Percentiles rank a stretch among this genome's conserved stretches.
Conservation (phyloP, 2,329 filamentous ascomycete genomes). For the Apiospora koreana region DNA sequence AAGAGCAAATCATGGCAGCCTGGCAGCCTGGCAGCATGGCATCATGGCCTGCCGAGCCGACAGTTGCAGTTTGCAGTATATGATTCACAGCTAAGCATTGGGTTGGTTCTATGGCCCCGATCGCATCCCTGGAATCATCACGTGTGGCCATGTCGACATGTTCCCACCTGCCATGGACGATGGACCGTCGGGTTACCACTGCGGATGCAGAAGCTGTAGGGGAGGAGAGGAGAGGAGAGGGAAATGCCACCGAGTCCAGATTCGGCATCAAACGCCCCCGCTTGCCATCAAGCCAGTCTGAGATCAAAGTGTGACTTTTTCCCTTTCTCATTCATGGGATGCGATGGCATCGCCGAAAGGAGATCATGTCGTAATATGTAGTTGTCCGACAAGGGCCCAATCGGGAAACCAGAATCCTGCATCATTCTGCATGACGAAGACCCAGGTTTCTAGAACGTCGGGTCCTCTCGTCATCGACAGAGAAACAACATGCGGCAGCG, state of each 20-base stretch:
- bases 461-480: not conserved
- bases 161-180: not conserved
- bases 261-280: not conserved
- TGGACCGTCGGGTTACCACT: too few relatives aligned
- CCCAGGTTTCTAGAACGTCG: not conserved
- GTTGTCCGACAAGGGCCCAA: not conserved
- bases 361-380: not conserved
- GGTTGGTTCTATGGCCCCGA: slow-evolving; percentile 5
- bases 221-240: not conserved
- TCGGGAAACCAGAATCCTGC: not conserved
- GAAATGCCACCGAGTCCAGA: slow-evolving; percentile 1
- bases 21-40: too few relatives aligned
- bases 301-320: not conserved
- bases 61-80: not conserved
- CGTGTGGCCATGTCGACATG: not conserved
- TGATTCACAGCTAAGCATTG: not conserved
- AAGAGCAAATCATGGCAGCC: not conserved
- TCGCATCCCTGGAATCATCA: not conserved
- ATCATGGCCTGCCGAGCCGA: not conserved
- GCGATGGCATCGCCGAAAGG: slow-evolving; percentile 3
- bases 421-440: slow-evolving; percentile 1
- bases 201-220: not conserved
- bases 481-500: not conserved
- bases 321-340: not conserved
- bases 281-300: not conserved